Base-by-base conservation (phyloP, 257 asterid genomes). In the Voacanga thouarsii region DNA sequence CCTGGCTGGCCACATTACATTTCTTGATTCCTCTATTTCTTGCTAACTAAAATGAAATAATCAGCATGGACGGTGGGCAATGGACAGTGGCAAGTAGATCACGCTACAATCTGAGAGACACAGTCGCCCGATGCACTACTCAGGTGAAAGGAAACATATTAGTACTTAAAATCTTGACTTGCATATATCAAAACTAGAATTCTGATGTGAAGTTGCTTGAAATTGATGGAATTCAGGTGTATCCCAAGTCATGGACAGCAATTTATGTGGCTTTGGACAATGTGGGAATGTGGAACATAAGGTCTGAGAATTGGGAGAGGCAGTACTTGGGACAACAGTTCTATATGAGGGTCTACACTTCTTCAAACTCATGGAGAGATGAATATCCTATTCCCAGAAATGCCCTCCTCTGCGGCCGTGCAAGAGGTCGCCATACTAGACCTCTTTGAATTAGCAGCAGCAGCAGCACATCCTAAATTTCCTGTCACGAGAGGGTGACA, bases 261-360 rank as follows among this genome's bases (percentile, higher is more conserved):
- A 85, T 94, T 12, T 89, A 88, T 79, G 77, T 91, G 16, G 90
- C 99, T 0, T 78, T 95, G 88, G 99, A 95, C 94, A 95, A 95
- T 69, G 97, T 89, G 50, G 99, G 99, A 76, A 91, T 95, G 89
- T 95, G 99, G 98, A 95, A 93, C 85, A 81, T 95, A 82, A 86
- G 98, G 78, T 93, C 99, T 0, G 94, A 95, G 83, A 83, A 93
- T 68, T 95, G 96, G 99, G 97, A 88, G 63, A 91, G 98, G 82
- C 97, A 93, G 82, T 93, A 95, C 77, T 66, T 95, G 80, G 99
- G 99, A 0, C 99, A 95, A 82, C 98, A 95, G 21, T 89, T 95
- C 72, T 94, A 94, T 85, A 45, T 94, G 1, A 88, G 97, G 79
- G 99, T 92, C 37, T 88, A 89, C 86, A 84, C 97, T 0, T 50